Conservation (phyloP, 2,329 filamentous ascomycete genomes). For the Epichloe festucae region DNA sequence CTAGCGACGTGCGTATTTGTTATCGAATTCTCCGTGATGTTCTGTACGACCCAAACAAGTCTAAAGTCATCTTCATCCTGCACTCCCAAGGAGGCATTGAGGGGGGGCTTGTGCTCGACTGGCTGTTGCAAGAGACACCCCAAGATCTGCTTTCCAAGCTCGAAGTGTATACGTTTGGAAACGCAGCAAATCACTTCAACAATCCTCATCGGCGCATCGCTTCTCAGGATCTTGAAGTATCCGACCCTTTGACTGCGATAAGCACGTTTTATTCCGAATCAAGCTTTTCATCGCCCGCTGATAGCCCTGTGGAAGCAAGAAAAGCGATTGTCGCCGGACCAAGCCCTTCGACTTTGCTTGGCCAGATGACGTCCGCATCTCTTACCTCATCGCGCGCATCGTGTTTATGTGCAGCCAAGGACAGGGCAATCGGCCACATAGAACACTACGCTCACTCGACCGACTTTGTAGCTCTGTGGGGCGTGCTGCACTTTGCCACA, state of each 20-base stretch:
- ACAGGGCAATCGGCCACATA: constrained; percentile 51
- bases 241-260: constrained; percentile 22
- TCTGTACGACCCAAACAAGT: constrained; percentile 46
- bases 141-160: constrained; percentile 53
- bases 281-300: constrained; percentile 15
- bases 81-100: constrained; percentile 72
- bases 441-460: constrained; percentile 68
- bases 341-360: constrained; percentile 9
- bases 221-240: constrained; percentile 26
- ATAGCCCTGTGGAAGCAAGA: constrained; percentile 11
- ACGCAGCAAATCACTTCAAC: constrained; percentile 71
- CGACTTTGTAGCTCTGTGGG: constrained; percentile 65
- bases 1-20: constrained; percentile 50
- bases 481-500: constrained; percentile 54
- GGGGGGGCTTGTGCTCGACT: constrained; percentile 62
- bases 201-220: constrained; percentile 48
- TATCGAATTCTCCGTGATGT: constrained; percentile 49
- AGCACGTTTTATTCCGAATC: constrained; percentile 24
- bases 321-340: constrained; percentile 7
- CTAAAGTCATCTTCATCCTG: constrained; percentile 60
- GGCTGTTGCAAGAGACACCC: constrained; percentile 60
- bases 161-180: constrained; percentile 69
- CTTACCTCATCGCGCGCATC: constrained; percentile 23
- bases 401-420: constrained; percentile 20
- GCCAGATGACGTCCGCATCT: constrained; percentile 10